Base-by-base conservation (phyloP, 148 eudicot genomes). In the Fagopyrum homotropicum region DNA sequence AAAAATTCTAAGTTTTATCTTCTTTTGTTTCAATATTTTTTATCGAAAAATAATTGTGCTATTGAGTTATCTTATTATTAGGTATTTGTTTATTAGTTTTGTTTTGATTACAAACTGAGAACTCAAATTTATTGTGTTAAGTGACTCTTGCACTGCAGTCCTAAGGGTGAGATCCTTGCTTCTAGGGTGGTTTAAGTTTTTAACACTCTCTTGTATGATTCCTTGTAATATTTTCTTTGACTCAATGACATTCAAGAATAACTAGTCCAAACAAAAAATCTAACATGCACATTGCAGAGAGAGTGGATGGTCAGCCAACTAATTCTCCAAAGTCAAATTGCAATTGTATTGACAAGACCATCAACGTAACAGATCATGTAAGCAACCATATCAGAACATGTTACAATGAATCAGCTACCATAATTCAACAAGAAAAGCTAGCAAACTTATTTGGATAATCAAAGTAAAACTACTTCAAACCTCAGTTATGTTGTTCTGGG, bases 401-500 rank as follows among this genome's bases (percentile, higher is more conserved):
- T 29, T 11, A 63, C 15, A 35, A 10, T 35, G 45, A 7, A 63
- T 35, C 12, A 63, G 45, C 5, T 61, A 29, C 9, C 68, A 19
- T 57, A 57, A 57, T 57, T 22, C 1, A 57, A 57, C 22, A 57
- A 57, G 19, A 19, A 26, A 71, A 47, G 8, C 40, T 45, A 9
- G 7, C 26, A 59, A 30, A 64, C 50, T 40, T 17, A 54, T 71
- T 47, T 46, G 45, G 44, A 64, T 43, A 54, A 82, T 35, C 48
- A 51, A 48, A 45, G 45, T 47, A 14, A 79, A 73, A 66, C 14
- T 29, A 59, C 48, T 47, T 6, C 84, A 57, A 52, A 90, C 99
- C 97, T 95, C 91, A 77, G 99, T 92, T 79, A 76, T 89, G 6
- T 69, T 46, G 69, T 82, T 86, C 80, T 72, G 73, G 30, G 82